Evolutionary conservation across 495 filamentous ascomycete species (phyloP).

Genomic region (Pyrenopolyporus hunteri): DNA sequence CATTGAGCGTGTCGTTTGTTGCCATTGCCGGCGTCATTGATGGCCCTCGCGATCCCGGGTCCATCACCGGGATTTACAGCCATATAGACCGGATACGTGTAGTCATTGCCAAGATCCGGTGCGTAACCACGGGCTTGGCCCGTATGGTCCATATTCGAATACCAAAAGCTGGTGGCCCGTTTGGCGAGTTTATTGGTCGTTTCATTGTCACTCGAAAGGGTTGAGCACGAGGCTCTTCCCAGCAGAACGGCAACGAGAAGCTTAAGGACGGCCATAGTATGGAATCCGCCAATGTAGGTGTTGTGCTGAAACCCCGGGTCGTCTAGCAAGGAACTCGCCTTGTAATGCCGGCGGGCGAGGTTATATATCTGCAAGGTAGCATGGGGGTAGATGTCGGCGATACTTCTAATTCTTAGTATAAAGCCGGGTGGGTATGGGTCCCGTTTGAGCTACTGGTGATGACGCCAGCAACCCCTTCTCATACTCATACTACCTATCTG

Average conservation of each 20-base stretch:
- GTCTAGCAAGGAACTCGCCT: background rate
- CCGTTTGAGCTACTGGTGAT: conserved; percentile 10
- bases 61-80: conserved; percentile 45
- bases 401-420: conserved; percentile 3
- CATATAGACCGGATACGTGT: conserved; percentile 44
- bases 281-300: background rate
- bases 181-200: background rate
- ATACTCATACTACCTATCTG: conserved; percentile 6
- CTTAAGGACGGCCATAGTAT: conserved; percentile 17
- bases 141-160: conserved; percentile 48
- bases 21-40: conserved; percentile 42
- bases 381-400: background rate
- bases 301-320: background rate
- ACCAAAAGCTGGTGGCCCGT: conserved; percentile 43
- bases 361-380: conserved; percentile 26
- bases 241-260: conserved; percentile 19
- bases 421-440: background rate
- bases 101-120: conserved; percentile 46
- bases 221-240: conserved; percentile 9
- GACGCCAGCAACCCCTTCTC: conserved; percentile 20
- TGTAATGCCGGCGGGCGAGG: background rate
- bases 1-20: conserved; percentile 42
- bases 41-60: conserved; percentile 44
- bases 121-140: conserved; percentile 42
- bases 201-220: conserved; percentile 4